Conservation (phyloP, 2,329 filamentous ascomycete species). For the Talaromyces amestolkiae region DNA sequence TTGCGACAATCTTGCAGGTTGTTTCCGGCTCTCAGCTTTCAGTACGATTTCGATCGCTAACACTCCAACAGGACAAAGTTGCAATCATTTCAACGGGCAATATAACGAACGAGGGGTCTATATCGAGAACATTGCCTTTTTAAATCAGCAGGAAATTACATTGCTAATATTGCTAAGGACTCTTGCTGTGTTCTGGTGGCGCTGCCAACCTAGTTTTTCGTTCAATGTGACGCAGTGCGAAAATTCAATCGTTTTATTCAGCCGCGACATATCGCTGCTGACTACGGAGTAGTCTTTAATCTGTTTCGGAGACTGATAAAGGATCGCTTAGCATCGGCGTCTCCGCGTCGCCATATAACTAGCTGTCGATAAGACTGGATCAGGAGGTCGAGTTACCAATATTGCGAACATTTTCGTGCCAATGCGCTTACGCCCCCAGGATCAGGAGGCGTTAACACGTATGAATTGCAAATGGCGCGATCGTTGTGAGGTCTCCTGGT, state of each 20-base stretch:
- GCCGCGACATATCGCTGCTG: background rate
- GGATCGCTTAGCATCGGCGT: conserved; percentile 1
- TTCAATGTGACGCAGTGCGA: background rate
- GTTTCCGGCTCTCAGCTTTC: background rate
- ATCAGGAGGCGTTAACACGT: background rate
- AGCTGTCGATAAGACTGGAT: background rate
- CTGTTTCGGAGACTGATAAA: background rate
- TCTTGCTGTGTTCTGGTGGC: background rate
- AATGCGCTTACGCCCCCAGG: background rate
- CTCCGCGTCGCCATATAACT: background rate
- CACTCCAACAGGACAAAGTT: background rate
- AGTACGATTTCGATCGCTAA: background rate
- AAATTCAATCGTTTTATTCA: background rate
- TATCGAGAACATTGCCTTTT: background rate
- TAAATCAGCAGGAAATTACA: background rate
- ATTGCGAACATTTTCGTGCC: background rate
- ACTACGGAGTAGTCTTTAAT: background rate
- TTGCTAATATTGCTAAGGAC: background rate
- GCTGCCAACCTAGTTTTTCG: background rate
- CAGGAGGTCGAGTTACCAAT: background rate
- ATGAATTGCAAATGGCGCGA: background rate
- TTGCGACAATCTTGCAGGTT: background rate
- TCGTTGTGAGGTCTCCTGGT: background rate
- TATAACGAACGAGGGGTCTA: background rate
- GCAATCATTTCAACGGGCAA: background rate